These are phyloP conservation scores for Saccharomyces hybrid DNA, from an alignment of 1,139 yeast species.

Conservation along the genomic window DNA sequence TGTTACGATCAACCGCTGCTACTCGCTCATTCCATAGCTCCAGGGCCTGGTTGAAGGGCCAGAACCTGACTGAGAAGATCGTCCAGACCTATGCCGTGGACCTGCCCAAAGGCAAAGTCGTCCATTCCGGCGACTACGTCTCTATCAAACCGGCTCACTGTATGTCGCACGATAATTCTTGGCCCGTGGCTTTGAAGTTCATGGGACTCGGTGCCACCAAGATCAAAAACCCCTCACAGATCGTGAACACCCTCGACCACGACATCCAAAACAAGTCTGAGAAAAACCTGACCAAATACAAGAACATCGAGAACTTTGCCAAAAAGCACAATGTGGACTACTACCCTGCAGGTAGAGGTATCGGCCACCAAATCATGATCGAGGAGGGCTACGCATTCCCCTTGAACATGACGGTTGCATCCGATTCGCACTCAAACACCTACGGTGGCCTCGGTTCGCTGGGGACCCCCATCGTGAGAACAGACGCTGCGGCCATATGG, in stretches of 20 bases:
- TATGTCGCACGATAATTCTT: constrained; percentile 97
- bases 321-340: constrained; percentile 89
- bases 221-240: constrained; percentile 79
- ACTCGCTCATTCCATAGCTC: constrained; percentile 15
- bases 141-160: constrained; percentile 93
- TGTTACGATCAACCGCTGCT: constrained; percentile 7
- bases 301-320: constrained; percentile 84
- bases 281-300: constrained; percentile 78
- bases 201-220: constrained; percentile 87
- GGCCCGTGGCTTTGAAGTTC: constrained; percentile 98
- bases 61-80: constrained; percentile 89
- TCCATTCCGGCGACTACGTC: constrained; percentile 88
- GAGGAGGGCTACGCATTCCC: constrained; percentile 99
- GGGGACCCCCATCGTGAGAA: constrained; percentile 96
- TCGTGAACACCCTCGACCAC: constrained; percentile 93
- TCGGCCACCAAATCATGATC: constrained; percentile 97
- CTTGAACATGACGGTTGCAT: constrained; percentile 84
- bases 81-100: constrained; percentile 92
- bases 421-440: constrained; percentile 95
- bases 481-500: constrained; percentile 99
- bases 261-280: constrained; percentile 93
- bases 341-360: constrained; percentile 98
- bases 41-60: constrained; percentile 33
- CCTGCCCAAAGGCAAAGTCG: constrained; percentile 58
- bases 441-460: constrained; percentile 95